A percentile compares a stretch with the other conserved stretches of the same genome.
Conservation (phyloP, 805 yeast species). For the Lachancea cidri region DNA sequence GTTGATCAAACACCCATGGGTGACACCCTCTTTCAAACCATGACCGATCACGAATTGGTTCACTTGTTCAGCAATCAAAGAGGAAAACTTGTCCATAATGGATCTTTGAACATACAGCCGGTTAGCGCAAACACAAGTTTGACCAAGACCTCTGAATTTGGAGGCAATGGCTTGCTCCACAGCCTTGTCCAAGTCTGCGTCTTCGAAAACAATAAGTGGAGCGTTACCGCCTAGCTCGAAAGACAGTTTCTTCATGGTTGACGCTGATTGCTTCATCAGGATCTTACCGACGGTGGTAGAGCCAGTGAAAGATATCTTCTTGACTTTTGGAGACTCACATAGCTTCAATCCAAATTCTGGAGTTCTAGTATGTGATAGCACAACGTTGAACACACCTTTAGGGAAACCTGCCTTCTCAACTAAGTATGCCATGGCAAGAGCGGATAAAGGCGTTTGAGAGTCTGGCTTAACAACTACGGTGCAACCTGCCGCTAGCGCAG, state of each 20-base stretch:
- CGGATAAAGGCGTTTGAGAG: conserved; percentile 55
- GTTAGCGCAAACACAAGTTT: conserved; percentile 62
- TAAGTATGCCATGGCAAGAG: conserved; percentile 51
- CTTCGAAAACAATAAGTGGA: conserved; percentile 56
- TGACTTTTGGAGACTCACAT: conserved; percentile 44
- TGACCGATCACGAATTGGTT: conserved; percentile 47
- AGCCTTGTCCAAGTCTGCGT: conserved; percentile 53
- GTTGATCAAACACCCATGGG: conserved; percentile 57
- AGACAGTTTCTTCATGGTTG: conserved; percentile 54
- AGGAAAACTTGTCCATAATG: conserved; percentile 45
- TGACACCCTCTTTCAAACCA: conserved; percentile 46
- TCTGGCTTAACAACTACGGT: conserved; percentile 58
- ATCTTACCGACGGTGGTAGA: conserved; percentile 59
- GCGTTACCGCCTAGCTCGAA: conserved; percentile 68
- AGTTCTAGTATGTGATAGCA: conserved; percentile 45
- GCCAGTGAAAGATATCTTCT: conserved; percentile 60
- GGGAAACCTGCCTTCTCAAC: conserved; percentile 60
- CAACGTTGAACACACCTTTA: conserved; percentile 49
- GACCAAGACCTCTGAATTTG: conserved; percentile 59
- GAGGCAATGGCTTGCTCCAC: conserved; percentile 48
- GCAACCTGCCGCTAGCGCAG: conserved; percentile 64
- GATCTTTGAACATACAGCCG: conserved; percentile 51
- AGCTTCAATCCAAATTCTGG: conserved; percentile 49
- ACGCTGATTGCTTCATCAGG: conserved; percentile 51
- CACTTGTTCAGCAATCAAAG: conserved; percentile 42